phyloP scores from a whole-genome alignment of 2,329 filamentous ascomycete species.

The Orbilia blumenaviensis region DNA sequence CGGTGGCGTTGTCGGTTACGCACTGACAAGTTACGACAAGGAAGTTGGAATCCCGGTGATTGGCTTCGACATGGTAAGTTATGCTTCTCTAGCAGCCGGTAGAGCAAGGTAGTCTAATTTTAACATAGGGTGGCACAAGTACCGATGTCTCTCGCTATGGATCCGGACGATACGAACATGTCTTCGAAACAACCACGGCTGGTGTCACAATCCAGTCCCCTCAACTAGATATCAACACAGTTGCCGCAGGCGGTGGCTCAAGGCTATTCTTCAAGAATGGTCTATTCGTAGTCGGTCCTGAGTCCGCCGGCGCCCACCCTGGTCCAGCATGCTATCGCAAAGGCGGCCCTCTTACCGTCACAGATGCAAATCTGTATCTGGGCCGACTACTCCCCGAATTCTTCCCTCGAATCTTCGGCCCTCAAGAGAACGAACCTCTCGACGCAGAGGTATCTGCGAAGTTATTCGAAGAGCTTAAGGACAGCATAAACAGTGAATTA shows the following conservation, averaged over 20 bases:
- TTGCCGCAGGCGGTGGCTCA: conserved; percentile 87
- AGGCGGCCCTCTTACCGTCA: conserved; percentile 88
- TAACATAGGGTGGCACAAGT: conserved; percentile 76
- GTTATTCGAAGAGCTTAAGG: conserved; percentile 77
- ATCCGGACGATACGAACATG: conserved; percentile 86
- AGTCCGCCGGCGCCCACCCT: conserved; percentile 87
- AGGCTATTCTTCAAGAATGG: conserved; percentile 88
- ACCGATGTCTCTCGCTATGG: conserved; percentile 91
- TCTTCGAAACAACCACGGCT: conserved; percentile 92
- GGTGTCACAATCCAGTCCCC: conserved; percentile 94
- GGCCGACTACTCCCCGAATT: conserved; percentile 86
- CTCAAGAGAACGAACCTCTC: conserved; percentile 82
- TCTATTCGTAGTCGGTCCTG: conserved; percentile 87
- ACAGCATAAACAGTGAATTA: conserved; percentile 79
- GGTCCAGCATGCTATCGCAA: conserved; percentile 92
- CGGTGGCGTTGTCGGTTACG: conserved; percentile 93
- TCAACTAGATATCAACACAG: conserved; percentile 93
- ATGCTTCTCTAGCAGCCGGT: too few relatives aligned
- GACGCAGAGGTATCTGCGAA: conserved; percentile 79
- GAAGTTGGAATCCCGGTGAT: conserved; percentile 85
- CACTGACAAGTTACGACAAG: conserved; percentile 86
- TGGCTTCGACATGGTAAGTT: conserved; percentile 82
- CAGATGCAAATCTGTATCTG: conserved; percentile 87
- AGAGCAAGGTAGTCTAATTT: conserved; percentile 56
- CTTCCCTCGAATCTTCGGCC: conserved; percentile 94